Percentiles rank a stretch among this genome's conserved stretches.
phyloP scores from a whole-genome alignment of 2,329 filamentous ascomycete species.

The Dendryphion nanum region DNA sequence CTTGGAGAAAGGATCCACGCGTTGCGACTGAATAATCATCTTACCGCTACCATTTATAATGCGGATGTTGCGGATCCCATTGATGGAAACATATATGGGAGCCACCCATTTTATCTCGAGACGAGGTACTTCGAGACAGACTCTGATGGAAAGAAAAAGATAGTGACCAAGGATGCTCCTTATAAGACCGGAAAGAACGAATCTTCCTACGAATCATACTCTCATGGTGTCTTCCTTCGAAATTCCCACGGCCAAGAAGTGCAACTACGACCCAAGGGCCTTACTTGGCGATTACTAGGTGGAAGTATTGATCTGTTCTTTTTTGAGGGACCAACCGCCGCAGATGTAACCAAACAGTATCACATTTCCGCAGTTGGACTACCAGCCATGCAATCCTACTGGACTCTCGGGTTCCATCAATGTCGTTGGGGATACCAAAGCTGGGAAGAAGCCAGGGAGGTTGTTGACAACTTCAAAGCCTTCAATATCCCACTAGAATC shows the following conservation, averaged over 20 bases:
- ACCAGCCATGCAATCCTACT: conserved; percentile 71
- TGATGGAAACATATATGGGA: conserved; percentile 69
- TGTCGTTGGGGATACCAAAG: conserved; percentile 81
- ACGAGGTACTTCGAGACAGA: conserved; percentile 69
- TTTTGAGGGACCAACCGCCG: conserved; percentile 68
- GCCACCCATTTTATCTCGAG: conserved; percentile 76
- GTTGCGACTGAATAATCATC: conserved; percentile 69
- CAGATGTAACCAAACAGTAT: conserved; percentile 69
- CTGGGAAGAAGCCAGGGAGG: conserved; percentile 64
- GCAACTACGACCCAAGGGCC: conserved; percentile 59
- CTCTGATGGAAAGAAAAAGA: conserved; percentile 47
- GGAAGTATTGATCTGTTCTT: conserved; percentile 79
- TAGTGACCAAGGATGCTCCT: conserved; percentile 38
- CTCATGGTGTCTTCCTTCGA: conserved; percentile 74
- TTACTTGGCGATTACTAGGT: conserved; percentile 74
- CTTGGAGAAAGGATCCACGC: conserved; percentile 72
- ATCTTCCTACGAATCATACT: conserved; percentile 62
- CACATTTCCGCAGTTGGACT: conserved; percentile 65
- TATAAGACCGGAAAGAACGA: conserved; percentile 26
- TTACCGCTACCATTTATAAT: conserved; percentile 66
- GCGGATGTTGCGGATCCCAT: conserved; percentile 67
- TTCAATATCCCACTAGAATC: conserved; percentile 56
- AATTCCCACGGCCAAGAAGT: conserved; percentile 77
- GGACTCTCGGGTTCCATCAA: conserved; percentile 74
- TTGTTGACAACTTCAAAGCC: conserved; percentile 53